Conservation (phyloP, 2,329 filamentous ascomycete species). For the Penicillium sclerotiorum region DNA sequence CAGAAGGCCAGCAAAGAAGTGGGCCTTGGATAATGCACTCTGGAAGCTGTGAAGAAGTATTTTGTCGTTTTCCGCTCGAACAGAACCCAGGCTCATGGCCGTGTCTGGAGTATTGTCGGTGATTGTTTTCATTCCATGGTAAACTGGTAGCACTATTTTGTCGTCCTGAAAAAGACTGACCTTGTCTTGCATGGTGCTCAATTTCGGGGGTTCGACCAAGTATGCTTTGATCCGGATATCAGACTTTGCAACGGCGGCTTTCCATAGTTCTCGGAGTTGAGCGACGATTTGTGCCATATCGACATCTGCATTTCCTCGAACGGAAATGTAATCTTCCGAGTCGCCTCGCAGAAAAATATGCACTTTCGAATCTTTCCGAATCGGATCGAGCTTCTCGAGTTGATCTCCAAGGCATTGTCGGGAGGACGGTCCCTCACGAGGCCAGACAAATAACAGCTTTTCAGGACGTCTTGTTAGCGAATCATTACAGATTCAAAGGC, state of each 20-base stretch:
- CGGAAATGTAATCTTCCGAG: constrained; percentile 29
- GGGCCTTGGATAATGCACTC: constrained; percentile 2
- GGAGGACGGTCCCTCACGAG: constrained; percentile 44
- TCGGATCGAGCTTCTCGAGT: constrained; percentile 48
- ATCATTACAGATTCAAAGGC: too few species aligned
- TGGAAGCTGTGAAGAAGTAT: background rate
- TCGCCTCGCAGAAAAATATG: constrained; percentile 43
- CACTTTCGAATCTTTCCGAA: constrained; percentile 45
- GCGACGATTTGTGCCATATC: constrained; percentile 41
- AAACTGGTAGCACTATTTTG: constrained; percentile 20
- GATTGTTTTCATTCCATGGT: constrained; percentile 20
- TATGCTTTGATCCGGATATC: constrained; percentile 37
- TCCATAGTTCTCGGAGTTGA: constrained; percentile 32
- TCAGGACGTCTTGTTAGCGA: background rate
- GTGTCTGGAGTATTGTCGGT: background rate
- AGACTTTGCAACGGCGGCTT: constrained; percentile 29
- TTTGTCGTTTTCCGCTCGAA: background rate
- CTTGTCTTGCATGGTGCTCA: constrained; percentile 21
- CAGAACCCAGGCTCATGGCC: background rate
- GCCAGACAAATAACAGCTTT: constrained; percentile 39
- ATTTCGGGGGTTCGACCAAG: constrained; percentile 34
- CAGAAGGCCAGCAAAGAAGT: constrained; percentile 2
- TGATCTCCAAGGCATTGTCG: constrained; percentile 44
- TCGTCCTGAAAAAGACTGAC: constrained; percentile 28
- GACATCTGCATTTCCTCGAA: constrained; percentile 35